These are phyloP conservation scores for Coemansia sp. DNA, from an alignment of 371 early-diverging fungal genomes.

Conservation along the genomic window DNA sequence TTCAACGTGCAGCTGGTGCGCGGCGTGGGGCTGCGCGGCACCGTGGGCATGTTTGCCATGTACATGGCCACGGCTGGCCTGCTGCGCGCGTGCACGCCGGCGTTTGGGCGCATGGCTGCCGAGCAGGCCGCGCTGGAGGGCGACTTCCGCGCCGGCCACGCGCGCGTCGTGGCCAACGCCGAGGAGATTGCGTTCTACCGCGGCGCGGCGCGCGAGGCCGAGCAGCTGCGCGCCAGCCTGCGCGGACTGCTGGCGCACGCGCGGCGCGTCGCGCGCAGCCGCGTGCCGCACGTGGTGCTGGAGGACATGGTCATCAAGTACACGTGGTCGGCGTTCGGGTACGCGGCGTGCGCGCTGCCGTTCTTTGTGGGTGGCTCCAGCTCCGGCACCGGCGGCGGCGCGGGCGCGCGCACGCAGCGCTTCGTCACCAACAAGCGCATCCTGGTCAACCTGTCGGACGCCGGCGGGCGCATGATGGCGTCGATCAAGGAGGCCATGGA, in stretches of 20 bases:
- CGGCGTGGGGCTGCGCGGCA: constrained; percentile 76
- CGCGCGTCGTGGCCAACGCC: constrained; percentile 78
- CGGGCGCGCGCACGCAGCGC: constrained; percentile 67
- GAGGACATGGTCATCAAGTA: constrained; percentile 83
- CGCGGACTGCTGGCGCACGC: constrained; percentile 73
- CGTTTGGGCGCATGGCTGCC: constrained; percentile 82
- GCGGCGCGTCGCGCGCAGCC: constrained; percentile 71
- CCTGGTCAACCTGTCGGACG: constrained; percentile 81
- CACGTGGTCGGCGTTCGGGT: constrained; percentile 85
- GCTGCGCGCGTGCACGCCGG: constrained; percentile 77
- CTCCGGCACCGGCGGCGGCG: constrained; percentile 62
- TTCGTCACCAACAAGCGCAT: constrained; percentile 92
- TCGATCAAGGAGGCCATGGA: constrained; percentile 80
- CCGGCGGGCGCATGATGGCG: constrained; percentile 79
- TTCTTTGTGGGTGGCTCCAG: constrained; percentile 66
- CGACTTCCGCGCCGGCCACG: constrained; percentile 81
- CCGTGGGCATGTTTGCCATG: constrained; percentile 77
- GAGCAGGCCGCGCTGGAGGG: constrained; percentile 79
- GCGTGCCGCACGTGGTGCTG: constrained; percentile 77
- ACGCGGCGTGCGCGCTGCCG: constrained; percentile 75
- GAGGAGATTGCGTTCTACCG: constrained; percentile 89
- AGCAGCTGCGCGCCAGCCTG: constrained; percentile 69
- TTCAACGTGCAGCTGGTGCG: constrained; percentile 84
- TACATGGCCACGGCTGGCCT: constrained; percentile 73
- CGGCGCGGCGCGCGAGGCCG: constrained; percentile 73